A percentile compares a stretch with the other conserved stretches of the same genome.
Conservation (phyloP, 164 flowering plant genomes). For the Magnolia officinalis region DNA sequence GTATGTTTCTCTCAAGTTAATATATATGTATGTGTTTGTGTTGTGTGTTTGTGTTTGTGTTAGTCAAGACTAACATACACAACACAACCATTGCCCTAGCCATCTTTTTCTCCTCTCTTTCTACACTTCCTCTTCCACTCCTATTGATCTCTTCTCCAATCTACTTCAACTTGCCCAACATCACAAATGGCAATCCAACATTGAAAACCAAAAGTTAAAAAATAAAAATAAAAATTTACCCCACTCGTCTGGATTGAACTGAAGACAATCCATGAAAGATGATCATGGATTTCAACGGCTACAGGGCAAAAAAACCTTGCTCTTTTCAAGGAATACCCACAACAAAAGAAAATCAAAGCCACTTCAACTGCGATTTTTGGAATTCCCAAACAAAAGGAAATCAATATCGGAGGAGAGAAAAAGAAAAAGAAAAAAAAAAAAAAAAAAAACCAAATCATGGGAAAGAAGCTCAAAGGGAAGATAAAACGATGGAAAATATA, state of each 20-base stretch:
- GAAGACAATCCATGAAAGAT: slow-evolving; percentile 57
- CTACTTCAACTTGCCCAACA: too few species aligned
- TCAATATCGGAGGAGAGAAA: not conserved
- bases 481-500: not conserved
- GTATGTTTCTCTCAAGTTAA: too few species aligned
- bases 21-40: too few species aligned
- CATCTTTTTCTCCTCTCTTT: too few species aligned
- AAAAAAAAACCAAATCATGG: not conserved
- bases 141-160: too few species aligned
- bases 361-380: not conserved
- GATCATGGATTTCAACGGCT: slow-evolving; percentile 60
- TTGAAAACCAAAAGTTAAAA: not conserved
- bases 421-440: too few species aligned
- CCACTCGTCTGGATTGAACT: slow-evolving; percentile 62
- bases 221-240: slow-evolving; percentile 30
- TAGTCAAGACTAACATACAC: too few species aligned
- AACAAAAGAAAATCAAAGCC: not conserved
- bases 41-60: too few species aligned
- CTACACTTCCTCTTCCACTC: too few species aligned
- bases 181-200: too few species aligned
- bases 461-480: not conserved
- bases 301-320: slow-evolving; percentile 50
- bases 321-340: slow-evolving; percentile 11
- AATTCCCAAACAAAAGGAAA: not conserved
- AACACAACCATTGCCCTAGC: too few species aligned